Evolutionary conservation across 78 protist genomes (phyloP), one percentile per base, ranked within the genome.

Genomic region (Dictyostelium purpureum): DNA sequence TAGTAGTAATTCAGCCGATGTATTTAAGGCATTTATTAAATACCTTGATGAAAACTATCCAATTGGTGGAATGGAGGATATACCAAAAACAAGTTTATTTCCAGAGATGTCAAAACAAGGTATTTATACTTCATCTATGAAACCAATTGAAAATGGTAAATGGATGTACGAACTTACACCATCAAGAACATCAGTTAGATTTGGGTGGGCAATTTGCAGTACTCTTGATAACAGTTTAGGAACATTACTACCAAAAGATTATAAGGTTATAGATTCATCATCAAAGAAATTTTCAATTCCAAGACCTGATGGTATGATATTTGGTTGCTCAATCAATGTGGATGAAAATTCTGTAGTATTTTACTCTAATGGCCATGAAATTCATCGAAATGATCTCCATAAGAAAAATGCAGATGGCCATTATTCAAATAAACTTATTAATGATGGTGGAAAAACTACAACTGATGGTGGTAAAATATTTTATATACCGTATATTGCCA

Each of bases 121-220:
- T 31, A 16, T 33, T 12, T 63, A 33, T 4, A 63, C 71, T 18
- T 63, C 71, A 63, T 16, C 71, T 0, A 33, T 63, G 43, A 63
- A n/a, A 63, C 71, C 71, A 63, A 63, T 63, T 33, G 5, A 5
- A 28, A 28, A 18, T 33, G 76, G 76, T 21, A 67, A 67, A 40
- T 67, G 76, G 76, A 67, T 67, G 76, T 67, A 67, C 21, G 76
- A 67, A 19, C 11, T 67, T 12, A 67, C 38, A 38, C 54, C 76
- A 11, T 16, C 31, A n/a, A 67, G 76, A 40, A 38, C 76, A 0
- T 38, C 45, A 63, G 24, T 33, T 16, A 63, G 33, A 33, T 63
- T 63, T 63, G 71, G 71, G 9, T 63, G 71, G 71, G 71, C 71
- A 31, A 33, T 33, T 12, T 63, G 71, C 33, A 63, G 33, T 33